A percentile compares a stretch with the other conserved stretches of the same genome.
Conservation (phyloP, 768 basidiomycete genomes). For the Psilocybe azurescens region DNA sequence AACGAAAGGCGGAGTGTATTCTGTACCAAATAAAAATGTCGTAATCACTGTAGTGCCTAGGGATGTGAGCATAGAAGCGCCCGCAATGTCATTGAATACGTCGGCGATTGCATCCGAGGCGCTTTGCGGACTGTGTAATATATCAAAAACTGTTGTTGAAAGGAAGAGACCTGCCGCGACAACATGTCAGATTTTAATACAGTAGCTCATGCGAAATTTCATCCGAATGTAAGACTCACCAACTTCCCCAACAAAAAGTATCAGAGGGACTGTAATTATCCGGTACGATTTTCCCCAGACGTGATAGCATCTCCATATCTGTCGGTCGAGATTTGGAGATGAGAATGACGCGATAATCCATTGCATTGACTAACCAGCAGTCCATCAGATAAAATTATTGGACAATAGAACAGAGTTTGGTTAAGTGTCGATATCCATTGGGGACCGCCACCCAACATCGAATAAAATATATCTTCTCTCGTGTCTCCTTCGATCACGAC, state of each 20-base stretch:
- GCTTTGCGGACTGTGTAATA: too few relatives aligned
- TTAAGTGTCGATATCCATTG: background rate
- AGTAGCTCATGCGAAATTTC: too few relatives aligned
- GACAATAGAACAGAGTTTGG: background rate
- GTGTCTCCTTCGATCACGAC: background rate
- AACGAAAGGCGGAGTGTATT: background rate
- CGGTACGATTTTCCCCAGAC: background rate
- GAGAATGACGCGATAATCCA: background rate
- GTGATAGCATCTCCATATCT: constrained; percentile 20
- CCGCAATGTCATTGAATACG: background rate
- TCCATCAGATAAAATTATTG: background rate
- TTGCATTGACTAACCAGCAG: background rate
- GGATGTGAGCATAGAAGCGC: background rate
- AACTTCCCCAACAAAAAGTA: background rate
- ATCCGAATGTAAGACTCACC: background rate
- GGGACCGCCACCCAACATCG: background rate
- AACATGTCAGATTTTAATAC: too few relatives aligned
- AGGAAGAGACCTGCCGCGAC: too few relatives aligned
- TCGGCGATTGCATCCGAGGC: too few relatives aligned
- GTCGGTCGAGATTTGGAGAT: background rate
- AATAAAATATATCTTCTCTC: background rate
- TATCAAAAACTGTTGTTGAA: too few relatives aligned
- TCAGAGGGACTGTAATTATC: background rate
- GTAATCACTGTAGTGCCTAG: background rate
- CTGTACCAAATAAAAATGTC: background rate